Base-by-base conservation (phyloP, 2,329 filamentous ascomycete genomes). In the Xylariales sp. region DNA sequence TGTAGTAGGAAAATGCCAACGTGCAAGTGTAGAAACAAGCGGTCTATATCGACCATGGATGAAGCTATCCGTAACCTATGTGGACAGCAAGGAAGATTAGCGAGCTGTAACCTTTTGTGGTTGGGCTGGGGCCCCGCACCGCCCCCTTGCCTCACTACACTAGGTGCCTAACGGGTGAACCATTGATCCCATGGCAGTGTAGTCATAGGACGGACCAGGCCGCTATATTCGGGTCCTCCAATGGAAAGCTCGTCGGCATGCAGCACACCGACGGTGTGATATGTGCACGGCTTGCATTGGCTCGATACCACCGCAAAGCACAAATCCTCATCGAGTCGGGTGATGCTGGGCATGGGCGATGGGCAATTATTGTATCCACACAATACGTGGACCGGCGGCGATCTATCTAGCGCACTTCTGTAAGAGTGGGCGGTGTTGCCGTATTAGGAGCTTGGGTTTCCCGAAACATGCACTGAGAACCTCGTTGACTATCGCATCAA, bases 281-380 rank as follows among this genome's bases (percentile, higher is more conserved):
- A 60, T 49, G 43, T 45, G 54, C 49, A 52, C 55, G 16, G 36
- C 53, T 43, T 14, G 48, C 48, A 60, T 50, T 59, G 23, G 48
- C 45, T 36, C 53, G 43, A 58, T 49, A 28, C 41, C 43, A 48
- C 36, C 23, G 9, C 23, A 23, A 23, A 23, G 23, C 23, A 23
- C 23, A 23, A 23, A 23, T 34, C 48, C 45, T 67, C 50, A 39
- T 52, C 50, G 45, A 61, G 23, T 58, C 30, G 8, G 28, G 43
- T 49, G 32, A 45, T 57, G 18, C 49, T 54, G 41, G 18, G 52
- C 32, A 54, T 66, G 12, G 50, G 55, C 23, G 43, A 34, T 39
- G 32, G 36, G 23, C 23, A 23, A 32, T 39, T 43, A 56, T 54
- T 23, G 55, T 56, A 55, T 69, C 67, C 64, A 69, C 60, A 62